Conservation (phyloP, 2,329 filamentous ascomycete genomes). For the Zasmidium angulare region DNA sequence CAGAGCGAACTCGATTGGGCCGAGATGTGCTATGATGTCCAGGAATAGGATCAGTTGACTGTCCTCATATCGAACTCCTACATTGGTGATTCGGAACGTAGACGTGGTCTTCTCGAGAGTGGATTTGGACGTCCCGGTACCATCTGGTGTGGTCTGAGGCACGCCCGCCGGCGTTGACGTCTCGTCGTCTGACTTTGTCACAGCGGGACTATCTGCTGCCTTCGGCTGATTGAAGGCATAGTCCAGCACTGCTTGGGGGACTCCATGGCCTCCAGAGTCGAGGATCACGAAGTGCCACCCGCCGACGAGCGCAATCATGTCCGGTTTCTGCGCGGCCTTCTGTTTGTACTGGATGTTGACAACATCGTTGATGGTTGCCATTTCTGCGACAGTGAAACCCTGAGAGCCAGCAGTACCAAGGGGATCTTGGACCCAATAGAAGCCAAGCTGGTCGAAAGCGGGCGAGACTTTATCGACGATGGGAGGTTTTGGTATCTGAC, state of each 20-base stretch:
- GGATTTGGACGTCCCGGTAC: neutral
- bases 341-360: neutral
- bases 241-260: neutral
- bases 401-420: neutral
- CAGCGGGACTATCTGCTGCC: neutral
- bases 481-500: constrained; percentile 8
- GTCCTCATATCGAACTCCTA: constrained; percentile 6
- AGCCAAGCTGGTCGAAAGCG: constrained; percentile 3
- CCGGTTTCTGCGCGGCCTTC: neutral
- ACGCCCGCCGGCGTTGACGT: neutral
- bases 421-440: constrained; percentile 7
- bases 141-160: neutral
- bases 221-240: constrained; percentile 5
- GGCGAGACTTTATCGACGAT: constrained; percentile 6
- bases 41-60: constrained; percentile 1
- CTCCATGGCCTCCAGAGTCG: too few relatives aligned
- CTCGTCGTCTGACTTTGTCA: neutral
- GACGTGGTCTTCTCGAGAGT: constrained; percentile 1
- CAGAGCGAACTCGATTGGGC: constrained; percentile 2
- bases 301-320: neutral
- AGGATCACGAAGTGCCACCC: neutral
- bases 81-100: constrained; percentile 1
- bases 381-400: neutral
- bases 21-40: constrained; percentile 1
- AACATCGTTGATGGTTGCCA: neutral